These are phyloP conservation scores for Celoporthe dispersa DNA, from an alignment of 2,329 filamentous ascomycete genomes.

Conservation along the genomic window DNA sequence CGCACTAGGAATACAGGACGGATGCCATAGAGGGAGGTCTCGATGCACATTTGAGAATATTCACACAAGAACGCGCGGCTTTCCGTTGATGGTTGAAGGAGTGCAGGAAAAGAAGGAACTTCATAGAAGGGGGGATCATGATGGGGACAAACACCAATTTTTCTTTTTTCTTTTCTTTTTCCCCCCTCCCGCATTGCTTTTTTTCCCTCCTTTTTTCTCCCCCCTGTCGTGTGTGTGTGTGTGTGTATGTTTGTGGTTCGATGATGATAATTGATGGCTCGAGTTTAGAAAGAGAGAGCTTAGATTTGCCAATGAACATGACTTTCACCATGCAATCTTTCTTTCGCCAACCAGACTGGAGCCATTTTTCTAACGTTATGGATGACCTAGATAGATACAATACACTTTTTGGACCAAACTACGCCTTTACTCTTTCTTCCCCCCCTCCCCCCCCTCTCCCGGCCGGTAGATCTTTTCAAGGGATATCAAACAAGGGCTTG, in stretches of 20 bases:
- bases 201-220: not conserved
- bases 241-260: not conserved
- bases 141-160: slow-evolving; percentile 7
- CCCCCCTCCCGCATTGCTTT: not conserved
- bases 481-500: slow-evolving; percentile 91
- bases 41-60: not conserved
- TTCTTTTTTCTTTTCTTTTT: not conserved
- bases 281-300: slow-evolving; percentile 16
- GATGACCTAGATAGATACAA: not conserved
- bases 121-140: slow-evolving; percentile 16
- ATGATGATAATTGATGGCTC: slow-evolving; percentile 18
- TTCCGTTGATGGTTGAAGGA: slow-evolving; percentile 1
- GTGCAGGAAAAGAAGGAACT: slow-evolving; percentile 17
- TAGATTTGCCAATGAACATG: not conserved
- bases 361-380: not conserved
- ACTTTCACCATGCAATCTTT: not conserved
- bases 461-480: slow-evolving; percentile 43
- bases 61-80: slow-evolving; percentile 7
- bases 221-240: not conserved
- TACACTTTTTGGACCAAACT: slow-evolving; percentile 6
- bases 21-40: slow-evolving; percentile 2
- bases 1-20: slow-evolving; percentile 9
- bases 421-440: not conserved
- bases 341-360: slow-evolving; percentile 12
- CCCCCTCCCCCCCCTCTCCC: not conserved